These are phyloP conservation scores for Annulohypoxylon nitens DNA, from an alignment of 495 filamentous ascomycete species.

Conservation along the genomic window DNA sequence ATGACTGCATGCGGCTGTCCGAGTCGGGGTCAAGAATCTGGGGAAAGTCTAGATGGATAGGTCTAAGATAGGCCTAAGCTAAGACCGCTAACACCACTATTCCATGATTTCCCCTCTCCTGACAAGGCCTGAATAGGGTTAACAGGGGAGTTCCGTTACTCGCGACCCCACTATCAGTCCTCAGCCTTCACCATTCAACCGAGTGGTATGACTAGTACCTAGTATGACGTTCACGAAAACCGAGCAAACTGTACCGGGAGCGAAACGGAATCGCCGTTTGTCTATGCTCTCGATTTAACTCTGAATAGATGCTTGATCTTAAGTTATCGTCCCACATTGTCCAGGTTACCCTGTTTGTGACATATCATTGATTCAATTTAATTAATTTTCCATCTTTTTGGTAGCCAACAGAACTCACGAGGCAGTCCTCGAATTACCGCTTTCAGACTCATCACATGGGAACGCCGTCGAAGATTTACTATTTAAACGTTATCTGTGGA, in stretches of 20 bases:
- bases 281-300: background rate
- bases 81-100: slow-evolving; percentile 39
- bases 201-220: slow-evolving; percentile 35
- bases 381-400: slow-evolving; percentile 6
- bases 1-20: slow-evolving; percentile 39
- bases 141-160: slow-evolving; percentile 33
- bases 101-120: slow-evolving; percentile 42
- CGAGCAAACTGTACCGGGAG: background rate
- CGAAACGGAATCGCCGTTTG: slow-evolving; percentile 48
- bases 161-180: slow-evolving; percentile 33
- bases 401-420: slow-evolving; percentile 14
- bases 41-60: slow-evolving; percentile 29
- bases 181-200: slow-evolving; percentile 23
- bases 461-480: slow-evolving; percentile 22
- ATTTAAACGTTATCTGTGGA: slow-evolving; percentile 33
- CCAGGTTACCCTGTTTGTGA: slow-evolving; percentile 28
- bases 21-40: slow-evolving; percentile 35
- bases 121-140: slow-evolving; percentile 16
- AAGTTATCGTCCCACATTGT: slow-evolving; percentile 34
- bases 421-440: background rate
- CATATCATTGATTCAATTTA: slow-evolving; percentile 19
- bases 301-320: background rate
- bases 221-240: slow-evolving; percentile 42
- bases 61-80: slow-evolving; percentile 32
- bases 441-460: slow-evolving; percentile 34